These are phyloP conservation scores for Linum usitatissimum DNA, from an alignment of 345 rosid species.

Conservation along the genomic window DNA sequence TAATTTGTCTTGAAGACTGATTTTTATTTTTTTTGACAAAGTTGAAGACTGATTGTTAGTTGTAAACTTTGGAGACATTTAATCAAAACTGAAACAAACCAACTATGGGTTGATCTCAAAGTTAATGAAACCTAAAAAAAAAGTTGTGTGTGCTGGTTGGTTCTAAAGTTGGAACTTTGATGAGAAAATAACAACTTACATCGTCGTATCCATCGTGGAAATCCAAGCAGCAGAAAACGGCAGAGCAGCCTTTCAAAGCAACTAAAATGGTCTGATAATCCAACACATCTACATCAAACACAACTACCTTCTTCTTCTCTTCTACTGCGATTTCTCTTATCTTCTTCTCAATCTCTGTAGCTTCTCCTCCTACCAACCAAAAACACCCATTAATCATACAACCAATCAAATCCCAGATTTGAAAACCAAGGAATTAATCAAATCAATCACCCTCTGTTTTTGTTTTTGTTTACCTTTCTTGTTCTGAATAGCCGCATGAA, in stretches of 20 bases:
- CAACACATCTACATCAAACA: conserved; percentile 49
- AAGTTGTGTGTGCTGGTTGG: too few species aligned
- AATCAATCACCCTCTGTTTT: conserved; percentile 25
- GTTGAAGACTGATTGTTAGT: too few species aligned
- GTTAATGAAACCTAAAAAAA: too few species aligned
- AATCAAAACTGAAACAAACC: background rate
- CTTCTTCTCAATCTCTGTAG: conserved; percentile 41
- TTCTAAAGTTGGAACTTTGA: too few species aligned
- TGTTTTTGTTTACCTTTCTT: background rate
- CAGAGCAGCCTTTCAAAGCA: conserved; percentile 58
- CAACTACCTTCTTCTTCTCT: conserved; percentile 37
- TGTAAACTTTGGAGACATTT: background rate
- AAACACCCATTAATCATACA: too few species aligned
- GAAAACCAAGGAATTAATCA: background rate
- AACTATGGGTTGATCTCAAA: too few species aligned
- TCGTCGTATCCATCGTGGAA: conserved; percentile 51
- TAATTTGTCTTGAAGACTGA: too few species aligned
- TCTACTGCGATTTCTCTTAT: conserved; percentile 50
- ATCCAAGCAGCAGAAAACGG: conserved; percentile 67
- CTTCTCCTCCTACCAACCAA: conserved; percentile 29
- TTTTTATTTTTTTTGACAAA: too few species aligned
- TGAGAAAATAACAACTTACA: too few species aligned
- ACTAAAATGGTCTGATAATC: conserved; percentile 71
- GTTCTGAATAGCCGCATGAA: conserved; percentile 64
- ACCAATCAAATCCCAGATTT: background rate